Conservation (phyloP, 768 basidiomycete species). For the Trichaptum fuscoviolaceum region DNA sequence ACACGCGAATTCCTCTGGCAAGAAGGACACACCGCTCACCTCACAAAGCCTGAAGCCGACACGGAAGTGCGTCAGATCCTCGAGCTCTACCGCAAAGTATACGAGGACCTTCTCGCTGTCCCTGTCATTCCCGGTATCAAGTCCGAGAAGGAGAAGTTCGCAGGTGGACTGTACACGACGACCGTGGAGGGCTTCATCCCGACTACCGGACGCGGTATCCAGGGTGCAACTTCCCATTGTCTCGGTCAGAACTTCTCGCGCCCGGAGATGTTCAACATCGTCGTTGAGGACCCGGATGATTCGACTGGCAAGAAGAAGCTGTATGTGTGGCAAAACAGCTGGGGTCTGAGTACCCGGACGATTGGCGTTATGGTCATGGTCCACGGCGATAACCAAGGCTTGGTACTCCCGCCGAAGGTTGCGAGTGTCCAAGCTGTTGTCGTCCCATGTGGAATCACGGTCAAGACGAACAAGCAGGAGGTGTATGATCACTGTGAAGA, state of each 20-base stretch:
- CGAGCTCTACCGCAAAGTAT: slow-evolving; percentile 91
- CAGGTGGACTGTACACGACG: slow-evolving; percentile 96
- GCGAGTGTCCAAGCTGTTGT: slow-evolving; percentile 89
- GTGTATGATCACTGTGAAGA: slow-evolving; percentile 78
- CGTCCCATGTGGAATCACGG: slow-evolving; percentile 93
- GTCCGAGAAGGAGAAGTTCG: slow-evolving; percentile 99
- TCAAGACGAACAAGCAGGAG: slow-evolving; percentile 62
- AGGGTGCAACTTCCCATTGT: slow-evolving; percentile 96
- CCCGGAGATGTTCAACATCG: slow-evolving; percentile 96
- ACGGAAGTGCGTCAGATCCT: slow-evolving; percentile 90
- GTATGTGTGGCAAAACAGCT: slow-evolving; percentile 97
- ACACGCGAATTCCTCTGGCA: slow-evolving; percentile 99
- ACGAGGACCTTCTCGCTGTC: slow-evolving; percentile 95
- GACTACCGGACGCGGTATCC: slow-evolving; percentile 94
- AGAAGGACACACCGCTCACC: slow-evolving; percentile 95
- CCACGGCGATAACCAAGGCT: slow-evolving; percentile 95
- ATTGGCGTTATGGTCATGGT: slow-evolving; percentile 99
- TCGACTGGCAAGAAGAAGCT: slow-evolving; percentile 57
- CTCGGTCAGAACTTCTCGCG: slow-evolving; percentile 98
- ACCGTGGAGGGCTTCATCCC: slow-evolving; percentile 98
- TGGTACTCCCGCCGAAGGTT: slow-evolving; percentile 96
- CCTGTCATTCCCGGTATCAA: slow-evolving; percentile 97
- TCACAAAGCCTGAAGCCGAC: slow-evolving; percentile 87
- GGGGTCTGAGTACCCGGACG: slow-evolving; percentile 94
- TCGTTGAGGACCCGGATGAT: slow-evolving; percentile 90